Percentiles rank a stretch among this genome's conserved stretches.
Evolutionary conservation across 768 basidiomycete genomes (phyloP).

Genomic region (Kwoniella botswanensis): DNA sequence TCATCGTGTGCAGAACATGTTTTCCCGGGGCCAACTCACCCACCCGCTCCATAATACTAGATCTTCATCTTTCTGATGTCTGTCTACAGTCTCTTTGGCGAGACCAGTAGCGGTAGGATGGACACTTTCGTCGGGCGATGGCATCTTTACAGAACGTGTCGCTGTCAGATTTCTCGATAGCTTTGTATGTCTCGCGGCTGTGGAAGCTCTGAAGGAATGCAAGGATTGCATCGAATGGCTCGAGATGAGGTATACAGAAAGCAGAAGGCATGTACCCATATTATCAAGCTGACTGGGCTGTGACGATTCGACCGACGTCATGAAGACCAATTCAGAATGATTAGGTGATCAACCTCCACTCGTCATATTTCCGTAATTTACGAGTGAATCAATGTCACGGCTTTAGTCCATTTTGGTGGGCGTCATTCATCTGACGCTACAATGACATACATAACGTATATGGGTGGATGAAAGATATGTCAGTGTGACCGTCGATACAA

Average conservation of each 20-base stretch:
- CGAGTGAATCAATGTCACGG: not conserved
- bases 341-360: slow-evolving; percentile 9
- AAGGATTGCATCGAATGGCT: too few species aligned
- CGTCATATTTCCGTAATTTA: not conserved
- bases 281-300: not conserved
- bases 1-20: not conserved
- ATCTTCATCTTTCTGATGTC: slow-evolving; percentile 65
- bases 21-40: slow-evolving; percentile 57
- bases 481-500: too few species aligned
- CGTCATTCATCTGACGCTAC: not conserved
- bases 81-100: slow-evolving; percentile 64
- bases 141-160: slow-evolving; percentile 11
- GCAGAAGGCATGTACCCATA: too few species aligned
- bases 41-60: slow-evolving; percentile 72
- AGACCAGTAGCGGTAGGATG: slow-evolving; percentile 67
- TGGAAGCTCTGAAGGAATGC: not conserved
- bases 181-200: not conserved
- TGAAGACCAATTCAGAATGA: not conserved
- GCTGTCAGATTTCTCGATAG: not conserved
- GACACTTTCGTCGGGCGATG: slow-evolving; percentile 63
- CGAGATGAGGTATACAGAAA: too few species aligned
- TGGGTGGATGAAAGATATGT: too few species aligned
- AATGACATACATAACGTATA: not conserved
- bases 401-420: not conserved
- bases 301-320: slow-evolving; percentile 4